Conservation (phyloP, 768 basidiomycete genomes). For the Mycena polygramma region DNA sequence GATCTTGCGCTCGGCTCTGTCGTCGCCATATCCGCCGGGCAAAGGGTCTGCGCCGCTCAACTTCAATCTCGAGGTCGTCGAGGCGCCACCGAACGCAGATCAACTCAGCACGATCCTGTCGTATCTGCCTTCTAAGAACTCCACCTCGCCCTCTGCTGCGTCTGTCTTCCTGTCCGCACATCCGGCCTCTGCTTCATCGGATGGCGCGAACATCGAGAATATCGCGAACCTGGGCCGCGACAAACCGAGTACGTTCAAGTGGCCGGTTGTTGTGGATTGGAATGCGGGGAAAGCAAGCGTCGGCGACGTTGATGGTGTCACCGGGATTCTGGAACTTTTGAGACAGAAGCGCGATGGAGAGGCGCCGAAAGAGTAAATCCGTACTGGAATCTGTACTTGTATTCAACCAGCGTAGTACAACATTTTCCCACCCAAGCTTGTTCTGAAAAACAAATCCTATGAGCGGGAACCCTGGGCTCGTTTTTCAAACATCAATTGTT, state of each 20-base stretch:
- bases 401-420: background rate
- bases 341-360: conserved; percentile 79
- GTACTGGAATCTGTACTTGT: background rate
- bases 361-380: conserved; percentile 51
- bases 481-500: no score
- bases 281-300: conserved; percentile 71
- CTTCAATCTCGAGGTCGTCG: conserved; percentile 81
- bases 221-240: conserved; percentile 64
- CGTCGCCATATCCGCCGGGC: conserved; percentile 71
- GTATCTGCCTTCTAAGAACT: conserved; percentile 61
- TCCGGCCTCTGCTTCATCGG: conserved; percentile 60
- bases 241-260: conserved; percentile 75
- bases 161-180: conserved; percentile 73
- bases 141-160: conserved; percentile 42
- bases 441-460: no score
- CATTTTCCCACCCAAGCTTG: no score
- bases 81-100: conserved; percentile 74
- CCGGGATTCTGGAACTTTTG: conserved; percentile 72
- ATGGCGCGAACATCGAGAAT: conserved; percentile 55
- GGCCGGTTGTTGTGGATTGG: conserved; percentile 90
- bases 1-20: conserved; percentile 70
- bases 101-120: conserved; percentile 77
- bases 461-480: no score
- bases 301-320: conserved; percentile 80
- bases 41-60: conserved; percentile 65